Conservation (phyloP, 2,329 filamentous ascomycete species). For the Pseudogymnoascus sp. region DNA sequence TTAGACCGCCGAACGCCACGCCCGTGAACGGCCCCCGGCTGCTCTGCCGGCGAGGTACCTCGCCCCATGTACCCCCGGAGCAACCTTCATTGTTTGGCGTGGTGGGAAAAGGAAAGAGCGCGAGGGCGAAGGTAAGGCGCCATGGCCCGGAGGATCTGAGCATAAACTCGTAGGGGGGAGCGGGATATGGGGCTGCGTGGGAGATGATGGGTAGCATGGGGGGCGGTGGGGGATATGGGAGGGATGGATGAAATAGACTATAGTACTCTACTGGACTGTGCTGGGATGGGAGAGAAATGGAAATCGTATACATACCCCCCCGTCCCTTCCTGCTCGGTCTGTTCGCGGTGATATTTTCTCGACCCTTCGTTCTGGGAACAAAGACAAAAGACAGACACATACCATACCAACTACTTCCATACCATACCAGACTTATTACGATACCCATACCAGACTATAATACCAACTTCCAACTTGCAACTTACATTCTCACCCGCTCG, state of each 20-base stretch:
- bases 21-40: neutral
- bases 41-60: neutral
- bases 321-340: neutral
- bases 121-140: neutral
- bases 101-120: neutral
- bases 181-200: neutral
- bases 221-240: neutral
- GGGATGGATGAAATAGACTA: neutral
- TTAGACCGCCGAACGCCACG: neutral
- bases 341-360: neutral
- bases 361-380: neutral
- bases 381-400: neutral
- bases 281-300: no score
- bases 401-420: neutral
- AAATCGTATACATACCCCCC: neutral
- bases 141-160: neutral
- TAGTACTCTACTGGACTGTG: neutral
- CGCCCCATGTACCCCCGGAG: neutral
- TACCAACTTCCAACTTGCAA: neutral
- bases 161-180: neutral
- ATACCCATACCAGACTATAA: neutral
- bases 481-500: neutral
- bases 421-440: neutral
- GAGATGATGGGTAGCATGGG: neutral
- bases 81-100: neutral